Conservation (phyloP, 1,139 yeast genomes). For the Komagataea norvegica region DNA sequence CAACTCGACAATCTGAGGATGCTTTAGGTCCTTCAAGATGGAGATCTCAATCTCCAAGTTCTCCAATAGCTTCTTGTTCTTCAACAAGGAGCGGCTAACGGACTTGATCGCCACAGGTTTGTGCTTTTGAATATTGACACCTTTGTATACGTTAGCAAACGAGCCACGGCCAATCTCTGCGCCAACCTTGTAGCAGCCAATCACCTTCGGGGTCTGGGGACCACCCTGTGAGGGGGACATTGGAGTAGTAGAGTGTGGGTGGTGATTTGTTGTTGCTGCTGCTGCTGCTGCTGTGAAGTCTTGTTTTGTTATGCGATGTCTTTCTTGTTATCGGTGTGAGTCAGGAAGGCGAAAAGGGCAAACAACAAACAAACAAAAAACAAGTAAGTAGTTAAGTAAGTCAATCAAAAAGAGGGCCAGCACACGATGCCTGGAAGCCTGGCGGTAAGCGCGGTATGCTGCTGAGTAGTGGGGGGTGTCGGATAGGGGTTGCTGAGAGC, state of each 20-base stretch:
- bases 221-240: neutral
- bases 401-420: slow-evolving; percentile 1
- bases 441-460: no score
- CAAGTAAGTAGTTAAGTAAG: no score
- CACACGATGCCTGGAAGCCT: no score
- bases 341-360: slow-evolving; percentile 1
- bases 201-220: slow-evolving; percentile 20
- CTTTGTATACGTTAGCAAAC: slow-evolving; percentile 89
- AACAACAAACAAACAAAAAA: no score
- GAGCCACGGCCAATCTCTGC: slow-evolving; percentile 91
- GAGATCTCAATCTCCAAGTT: slow-evolving; percentile 88
- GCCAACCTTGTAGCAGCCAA: slow-evolving; percentile 51
- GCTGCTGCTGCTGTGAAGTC: neutral
- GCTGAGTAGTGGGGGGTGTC: no score
- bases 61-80: slow-evolving; percentile 79
- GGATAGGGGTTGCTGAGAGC: no score
- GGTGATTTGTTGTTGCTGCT: no score
- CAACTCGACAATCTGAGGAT: slow-evolving; percentile 87
- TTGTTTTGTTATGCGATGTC: neutral
- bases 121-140: slow-evolving; percentile 42
- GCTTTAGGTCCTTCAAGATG: slow-evolving; percentile 78
- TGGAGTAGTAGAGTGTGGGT: no score
- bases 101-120: slow-evolving; percentile 82
- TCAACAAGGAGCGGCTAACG: slow-evolving; percentile 76
- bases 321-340: no score